These are phyloP conservation scores for Murraya koenigii DNA, from an alignment of 345 rosid genomes.

Conservation along the genomic window DNA sequence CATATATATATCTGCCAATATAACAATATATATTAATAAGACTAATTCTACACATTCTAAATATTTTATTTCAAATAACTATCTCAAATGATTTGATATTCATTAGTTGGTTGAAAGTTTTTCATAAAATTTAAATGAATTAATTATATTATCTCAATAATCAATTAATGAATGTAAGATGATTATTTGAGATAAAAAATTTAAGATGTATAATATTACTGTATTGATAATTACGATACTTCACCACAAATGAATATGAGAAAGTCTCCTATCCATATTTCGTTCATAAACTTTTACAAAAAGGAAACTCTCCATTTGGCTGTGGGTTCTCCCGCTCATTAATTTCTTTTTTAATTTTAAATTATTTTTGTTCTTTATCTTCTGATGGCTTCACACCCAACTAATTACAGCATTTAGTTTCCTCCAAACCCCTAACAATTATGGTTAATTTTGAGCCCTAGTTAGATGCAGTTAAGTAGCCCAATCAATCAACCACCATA, in stretches of 20 bases:
- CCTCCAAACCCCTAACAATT: neutral
- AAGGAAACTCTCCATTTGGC: neutral
- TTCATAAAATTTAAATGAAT: no score
- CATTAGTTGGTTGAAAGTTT: no score
- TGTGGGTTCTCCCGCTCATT: slow-evolving; percentile 1
- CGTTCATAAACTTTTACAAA: neutral
- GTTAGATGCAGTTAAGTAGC: neutral
- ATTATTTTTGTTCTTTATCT: neutral
- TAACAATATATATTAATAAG: no score
- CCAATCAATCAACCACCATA: neutral
- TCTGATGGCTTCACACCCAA: neutral
- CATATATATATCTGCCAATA: no score
- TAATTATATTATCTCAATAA: no score
- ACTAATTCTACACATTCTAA: no score
- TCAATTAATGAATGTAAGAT: no score
- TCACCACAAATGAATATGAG: neutral
- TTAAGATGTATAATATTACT: no score
- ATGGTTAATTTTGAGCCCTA: neutral
- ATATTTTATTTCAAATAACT: no score
- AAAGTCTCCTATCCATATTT: neutral
- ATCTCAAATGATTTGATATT: no score
- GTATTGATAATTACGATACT: neutral
- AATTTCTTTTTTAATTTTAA: neutral
- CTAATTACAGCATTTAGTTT: neutral
- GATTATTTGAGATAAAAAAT: no score